Base-by-base conservation (phyloP, 345 rosid genomes). In the Citropsis articulata region DNA sequence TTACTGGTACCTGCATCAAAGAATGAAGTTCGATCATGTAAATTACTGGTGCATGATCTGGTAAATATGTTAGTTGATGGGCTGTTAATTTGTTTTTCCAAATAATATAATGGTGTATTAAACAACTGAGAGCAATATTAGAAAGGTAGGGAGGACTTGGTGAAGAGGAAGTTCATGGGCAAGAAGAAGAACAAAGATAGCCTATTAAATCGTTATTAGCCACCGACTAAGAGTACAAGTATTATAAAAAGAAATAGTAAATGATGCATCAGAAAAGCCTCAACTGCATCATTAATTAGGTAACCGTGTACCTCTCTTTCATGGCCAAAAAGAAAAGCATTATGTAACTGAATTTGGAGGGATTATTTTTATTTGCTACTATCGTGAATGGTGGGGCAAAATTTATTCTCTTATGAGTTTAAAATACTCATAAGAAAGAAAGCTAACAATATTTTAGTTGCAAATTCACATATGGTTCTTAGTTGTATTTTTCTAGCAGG, bases 181-280 rank as follows among this genome's bases (percentile, higher is more conserved):
- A 16, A 38, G 71, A 55, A 61, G 72, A 21, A 63, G 59, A 6
- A 42, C 9, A 62, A 73, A 45, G 30, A 61, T 12, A 67, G 12
- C 33, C 21, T 27, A 70, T 70, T 22, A 70, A 31, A 74, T 73
- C 71, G 73, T 10, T n/a, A 18, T 6, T 6, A 36, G 67, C 65
- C 78, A 71, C 86, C 77, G 80, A 64, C 83, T 77, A 76, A 30
- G 24, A n/a, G 72, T 64, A 31, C 62, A 22, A 14, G 61, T 22
- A 50, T 55, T 71, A 53, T 69, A 22, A 36, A 31, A 30, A 62
- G 61, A 73, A 65, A 81, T 69, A 60, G 81, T 77, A 83, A 72
- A 25, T 38, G 70, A 70, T 69, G 79, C 56, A 53, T 45, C 71
- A 75, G 69, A 74, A 78, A 53, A 57, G 62, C 71, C 38, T 30